These are phyloP conservation scores for Fusarium neocosmosporiellum DNA, from an alignment of 2,329 filamentous ascomycete species.

Conservation along the genomic window DNA sequence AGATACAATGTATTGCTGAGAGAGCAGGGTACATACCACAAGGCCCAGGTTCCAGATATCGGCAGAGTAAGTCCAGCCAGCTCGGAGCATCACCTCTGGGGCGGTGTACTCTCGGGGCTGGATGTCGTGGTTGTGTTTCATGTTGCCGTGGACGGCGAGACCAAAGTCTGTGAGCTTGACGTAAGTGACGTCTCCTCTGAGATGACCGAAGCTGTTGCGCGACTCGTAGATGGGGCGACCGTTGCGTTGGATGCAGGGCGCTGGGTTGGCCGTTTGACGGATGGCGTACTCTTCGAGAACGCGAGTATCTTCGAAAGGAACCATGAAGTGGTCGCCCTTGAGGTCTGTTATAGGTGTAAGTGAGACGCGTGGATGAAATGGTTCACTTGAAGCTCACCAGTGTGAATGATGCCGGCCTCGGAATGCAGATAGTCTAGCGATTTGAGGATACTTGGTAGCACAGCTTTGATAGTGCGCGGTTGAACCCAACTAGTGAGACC, in stretches of 20 bases:
- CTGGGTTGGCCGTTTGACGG: constrained; percentile 39
- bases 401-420: constrained; percentile 54
- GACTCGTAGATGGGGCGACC: constrained; percentile 41
- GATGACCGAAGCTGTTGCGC: constrained; percentile 36
- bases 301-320: constrained; percentile 38
- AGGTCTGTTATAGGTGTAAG: constrained; percentile 30
- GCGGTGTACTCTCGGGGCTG: constrained; percentile 46
- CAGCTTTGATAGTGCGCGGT: constrained; percentile 36
- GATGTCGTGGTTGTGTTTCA: constrained; percentile 39
- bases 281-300: constrained; percentile 39
- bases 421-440: constrained; percentile 55
- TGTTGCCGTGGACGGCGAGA: constrained; percentile 40
- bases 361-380: fast-evolving
- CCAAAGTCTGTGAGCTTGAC: constrained; percentile 47
- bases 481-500: constrained; percentile 29
- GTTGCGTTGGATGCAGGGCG: constrained; percentile 33
- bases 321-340: constrained; percentile 42
- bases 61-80: constrained; percentile 46
- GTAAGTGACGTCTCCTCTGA: constrained; percentile 37
- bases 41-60: constrained; percentile 48
- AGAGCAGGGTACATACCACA: constrained; percentile 35
- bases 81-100: constrained; percentile 46
- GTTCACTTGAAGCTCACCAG: constrained; percentile 42
- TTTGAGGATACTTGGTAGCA: constrained; percentile 50
- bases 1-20: not conserved